A percentile compares a stretch with the other conserved stretches of the same genome.
phyloP scores from a whole-genome alignment of 2,329 filamentous ascomycete species.

The Colletotrichum sidae region DNA sequence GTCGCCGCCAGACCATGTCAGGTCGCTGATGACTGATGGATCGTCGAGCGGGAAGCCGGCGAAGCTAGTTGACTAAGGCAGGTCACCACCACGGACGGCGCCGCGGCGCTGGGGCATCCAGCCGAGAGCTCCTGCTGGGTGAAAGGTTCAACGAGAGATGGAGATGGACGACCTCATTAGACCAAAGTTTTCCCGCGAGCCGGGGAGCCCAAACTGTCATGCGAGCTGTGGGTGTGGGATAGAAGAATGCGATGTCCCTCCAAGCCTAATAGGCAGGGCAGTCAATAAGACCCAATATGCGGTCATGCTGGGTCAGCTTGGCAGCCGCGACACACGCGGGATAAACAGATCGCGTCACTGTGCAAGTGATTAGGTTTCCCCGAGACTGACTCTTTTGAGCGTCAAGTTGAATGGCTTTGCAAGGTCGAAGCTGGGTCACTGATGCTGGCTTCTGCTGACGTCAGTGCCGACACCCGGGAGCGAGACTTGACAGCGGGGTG shows the following conservation, averaged over 20 bases:
- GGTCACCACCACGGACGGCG: constrained; percentile 7
- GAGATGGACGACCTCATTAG: constrained; percentile 4
- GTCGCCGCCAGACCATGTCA: neutral
- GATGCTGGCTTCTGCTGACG: constrained; percentile 23
- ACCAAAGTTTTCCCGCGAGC: constrained; percentile 14
- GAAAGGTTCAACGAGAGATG: constrained; percentile 30
- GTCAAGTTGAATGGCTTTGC: constrained; percentile 24
- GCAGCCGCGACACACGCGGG: constrained; percentile 7
- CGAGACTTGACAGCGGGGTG: constrained; percentile 27
- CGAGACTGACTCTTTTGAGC: constrained; percentile 23
- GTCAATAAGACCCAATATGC: constrained; percentile 13
- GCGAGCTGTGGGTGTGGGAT: neutral
- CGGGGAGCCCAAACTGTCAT: constrained; percentile 1
- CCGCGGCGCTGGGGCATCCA: constrained; percentile 20
- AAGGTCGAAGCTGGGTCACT: constrained; percentile 34
- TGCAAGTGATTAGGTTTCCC: constrained; percentile 26
- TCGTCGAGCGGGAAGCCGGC: neutral
- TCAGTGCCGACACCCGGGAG: constrained; percentile 25
- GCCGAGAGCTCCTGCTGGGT: constrained; percentile 15
- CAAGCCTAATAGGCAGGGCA: constrained; percentile 7
- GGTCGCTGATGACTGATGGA: constrained; percentile 12
- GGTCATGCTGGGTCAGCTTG: constrained; percentile 19
- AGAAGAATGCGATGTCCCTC: constrained; percentile 2
- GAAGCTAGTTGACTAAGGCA: constrained; percentile 13
- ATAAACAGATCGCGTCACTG: constrained; percentile 28